Evolutionary conservation across 1,284 basidiomycete genomes (phyloP).

Genomic region (Leccinum subspadiceum): DNA sequence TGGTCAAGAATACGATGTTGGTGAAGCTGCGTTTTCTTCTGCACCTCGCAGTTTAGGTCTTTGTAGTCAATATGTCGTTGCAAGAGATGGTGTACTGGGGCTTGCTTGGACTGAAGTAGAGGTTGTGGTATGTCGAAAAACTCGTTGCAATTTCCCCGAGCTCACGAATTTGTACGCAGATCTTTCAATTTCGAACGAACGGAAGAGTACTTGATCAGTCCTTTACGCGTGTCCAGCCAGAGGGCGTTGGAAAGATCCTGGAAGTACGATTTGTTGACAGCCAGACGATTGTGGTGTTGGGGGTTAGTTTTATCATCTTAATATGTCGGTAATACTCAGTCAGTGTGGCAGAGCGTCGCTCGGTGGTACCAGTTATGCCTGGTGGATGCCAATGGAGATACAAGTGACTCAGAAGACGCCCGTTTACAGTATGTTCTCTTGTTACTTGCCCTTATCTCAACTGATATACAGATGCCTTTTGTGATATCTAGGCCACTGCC

Average conservation of each 20-base stretch:
- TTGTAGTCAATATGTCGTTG: conserved; percentile 21
- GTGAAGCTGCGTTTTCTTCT: conserved; percentile 20
- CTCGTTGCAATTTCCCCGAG: too few species aligned
- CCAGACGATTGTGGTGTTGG: conserved; percentile 25
- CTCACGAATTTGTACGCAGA: conserved; percentile 6
- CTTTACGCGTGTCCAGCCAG: conserved; percentile 17
- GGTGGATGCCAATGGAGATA: conserved; percentile 17
- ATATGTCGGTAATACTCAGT: conserved; percentile 9
- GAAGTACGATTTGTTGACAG: conserved; percentile 25
- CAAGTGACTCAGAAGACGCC: conserved; percentile 8
- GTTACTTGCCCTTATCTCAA: conserved; percentile 1
- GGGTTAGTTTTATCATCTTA: conserved; percentile 18
- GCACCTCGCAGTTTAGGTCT: conserved; percentile 14
- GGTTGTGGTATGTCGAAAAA: conserved; percentile 22
- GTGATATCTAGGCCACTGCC: conserved; percentile 13
- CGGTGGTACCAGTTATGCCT: conserved; percentile 23
- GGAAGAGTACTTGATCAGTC: not conserved
- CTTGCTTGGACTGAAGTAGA: conserved; percentile 30
- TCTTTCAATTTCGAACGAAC: conserved; percentile 24
- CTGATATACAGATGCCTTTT: conserved; percentile 8
- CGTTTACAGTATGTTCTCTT: conserved; percentile 23
- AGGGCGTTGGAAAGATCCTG: conserved; percentile 21
- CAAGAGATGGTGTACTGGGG: conserved; percentile 23
- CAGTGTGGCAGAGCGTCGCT: conserved; percentile 13
- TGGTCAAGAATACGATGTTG: conserved; percentile 26